Conservation (phyloP, 2,329 filamentous ascomycete genomes). For the Eurotiales sp. region DNA sequence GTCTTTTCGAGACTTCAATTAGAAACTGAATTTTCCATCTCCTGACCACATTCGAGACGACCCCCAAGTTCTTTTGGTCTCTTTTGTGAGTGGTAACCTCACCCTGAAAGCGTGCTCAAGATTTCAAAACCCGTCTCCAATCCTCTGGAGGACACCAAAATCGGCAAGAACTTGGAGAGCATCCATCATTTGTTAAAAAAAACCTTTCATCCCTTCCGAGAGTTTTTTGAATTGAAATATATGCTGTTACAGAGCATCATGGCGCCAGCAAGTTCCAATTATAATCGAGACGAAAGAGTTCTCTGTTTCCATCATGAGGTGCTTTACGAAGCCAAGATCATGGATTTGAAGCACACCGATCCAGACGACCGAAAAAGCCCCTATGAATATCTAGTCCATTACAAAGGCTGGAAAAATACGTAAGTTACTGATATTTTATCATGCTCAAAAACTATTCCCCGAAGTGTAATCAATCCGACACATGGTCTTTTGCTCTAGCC, state of each 20-base stretch:
- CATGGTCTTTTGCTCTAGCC: no score
- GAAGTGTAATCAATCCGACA: no score
- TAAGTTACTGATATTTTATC: constrained; percentile 44
- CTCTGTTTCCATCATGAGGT: constrained; percentile 97
- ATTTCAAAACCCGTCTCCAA: background rate
- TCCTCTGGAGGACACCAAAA: background rate
- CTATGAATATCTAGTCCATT: constrained; percentile 89
- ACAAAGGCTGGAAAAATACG: constrained; percentile 99
- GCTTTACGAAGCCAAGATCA: constrained; percentile 94
- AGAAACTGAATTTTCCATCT: background rate
- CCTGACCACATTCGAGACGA: background rate
- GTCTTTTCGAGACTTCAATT: background rate
- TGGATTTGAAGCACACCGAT: constrained; percentile 67
- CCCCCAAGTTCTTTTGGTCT: background rate
- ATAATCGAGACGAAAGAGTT: constrained; percentile 78
- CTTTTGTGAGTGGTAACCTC: background rate
- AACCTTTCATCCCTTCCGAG: background rate
- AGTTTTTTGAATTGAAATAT: constrained; percentile 2
- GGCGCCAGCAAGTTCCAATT: constrained; percentile 55
- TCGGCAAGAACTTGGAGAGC: background rate
- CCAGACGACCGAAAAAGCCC: constrained; percentile 65
- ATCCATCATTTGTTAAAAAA: background rate
- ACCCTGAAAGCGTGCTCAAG: background rate
- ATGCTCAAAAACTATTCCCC: no score
- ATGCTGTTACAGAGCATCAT: constrained; percentile 50